Evolutionary conservation across 352 stramenopile genomes (phyloP), one percentile per base, ranked within the genome.

Genomic region (Saprolegnia diclina): DNA sequence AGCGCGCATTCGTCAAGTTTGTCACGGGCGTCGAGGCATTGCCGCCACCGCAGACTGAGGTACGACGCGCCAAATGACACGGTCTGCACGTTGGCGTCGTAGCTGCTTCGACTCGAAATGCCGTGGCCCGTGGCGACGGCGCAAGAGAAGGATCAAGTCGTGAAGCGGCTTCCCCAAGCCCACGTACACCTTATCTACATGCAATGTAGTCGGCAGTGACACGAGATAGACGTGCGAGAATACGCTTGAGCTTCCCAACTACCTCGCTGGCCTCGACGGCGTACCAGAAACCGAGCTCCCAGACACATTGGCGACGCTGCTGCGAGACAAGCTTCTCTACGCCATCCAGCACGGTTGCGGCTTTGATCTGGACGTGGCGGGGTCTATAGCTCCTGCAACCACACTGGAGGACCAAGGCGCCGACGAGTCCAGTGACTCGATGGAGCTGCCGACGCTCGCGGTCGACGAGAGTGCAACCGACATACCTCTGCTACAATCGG

Each of bases 191-290:
- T n/a, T n/a, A n/a, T n/a, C n/a, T n/a, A n/a, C n/a, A n/a, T n/a
- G n/a, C n/a, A n/a, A n/a, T n/a, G n/a, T n/a, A n/a, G n/a, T n/a
- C n/a, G n/a, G n/a, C n/a, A n/a, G n/a, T n/a, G n/a, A n/a, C n/a
- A n/a, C n/a, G n/a, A n/a, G 19, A 26, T 69, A 69, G 63, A 69
- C 63, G 6, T 69, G 63, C 24, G 63, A 69, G 16, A 69, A 69
- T 38, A 55, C 54, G 13, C 54, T 69, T 16, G 63, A 69, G n/a
- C 35, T 69, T 24, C 63, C 63, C n/a, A 63, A 69, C 35, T 69
- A 69, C 35, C 61, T 24, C 21, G 38, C 7, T 37, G 63, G 22
- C 24, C 26, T 69, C 35, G 35, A 59, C 35, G 24, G 24, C 45
- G 32, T 19, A 45, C 21, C 16, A 57, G 18, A 57, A 21, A n/a